These are phyloP conservation scores for Colletotrichum eleusines DNA, from an alignment of 2,329 filamentous ascomycete genomes.

Conservation along the genomic window DNA sequence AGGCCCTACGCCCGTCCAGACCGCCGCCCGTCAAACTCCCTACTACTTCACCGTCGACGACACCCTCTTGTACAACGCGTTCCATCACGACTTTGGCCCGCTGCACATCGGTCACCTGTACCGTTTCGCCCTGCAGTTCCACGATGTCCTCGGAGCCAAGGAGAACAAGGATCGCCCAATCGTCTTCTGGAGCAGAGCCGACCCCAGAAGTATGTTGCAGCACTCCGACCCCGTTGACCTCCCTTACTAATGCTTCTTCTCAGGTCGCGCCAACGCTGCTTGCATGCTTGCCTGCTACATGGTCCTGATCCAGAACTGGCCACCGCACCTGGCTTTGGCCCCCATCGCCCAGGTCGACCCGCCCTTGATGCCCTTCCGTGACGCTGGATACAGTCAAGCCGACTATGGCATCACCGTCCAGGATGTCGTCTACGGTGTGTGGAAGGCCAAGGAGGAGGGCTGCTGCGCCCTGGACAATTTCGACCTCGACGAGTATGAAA, in stretches of 20 bases:
- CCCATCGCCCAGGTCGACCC: slow-evolving; percentile 97
- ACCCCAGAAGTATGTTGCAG: slow-evolving; percentile 81
- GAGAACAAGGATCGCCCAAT: slow-evolving; percentile 91
- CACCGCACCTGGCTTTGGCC: slow-evolving; percentile 92
- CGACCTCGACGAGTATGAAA: slow-evolving; percentile 96
- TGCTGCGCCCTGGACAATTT: slow-evolving; percentile 94
- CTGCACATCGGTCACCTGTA: slow-evolving; percentile 98
- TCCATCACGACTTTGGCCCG: slow-evolving; percentile 98
- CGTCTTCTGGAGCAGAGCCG: slow-evolving; percentile 95
- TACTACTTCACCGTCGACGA: slow-evolving; percentile 98
- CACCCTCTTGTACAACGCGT: slow-evolving; percentile 94
- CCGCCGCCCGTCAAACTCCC: slow-evolving; percentile 68
- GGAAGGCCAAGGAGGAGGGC: slow-evolving; percentile 97
- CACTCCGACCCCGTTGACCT: slow-evolving; percentile 10
- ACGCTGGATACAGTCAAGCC: slow-evolving; percentile 97
- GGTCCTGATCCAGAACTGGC: slow-evolving; percentile 98
- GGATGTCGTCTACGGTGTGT: slow-evolving; percentile 97
- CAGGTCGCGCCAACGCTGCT: slow-evolving; percentile 91
- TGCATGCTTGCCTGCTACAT: slow-evolving; percentile 98
- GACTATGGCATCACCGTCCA: slow-evolving; percentile 97
- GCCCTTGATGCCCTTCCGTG: slow-evolving; percentile 97
- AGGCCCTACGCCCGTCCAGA: slow-evolving; percentile 54
- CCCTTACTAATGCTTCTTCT: slow-evolving; percentile 45
- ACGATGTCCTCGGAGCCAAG: slow-evolving; percentile 92
- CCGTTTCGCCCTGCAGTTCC: slow-evolving; percentile 94